Percentiles rank a stretch among this genome's conserved stretches.
phyloP scores from a whole-genome alignment of 73 alveolate species.

The Tetrahymena elliotti region DNA sequence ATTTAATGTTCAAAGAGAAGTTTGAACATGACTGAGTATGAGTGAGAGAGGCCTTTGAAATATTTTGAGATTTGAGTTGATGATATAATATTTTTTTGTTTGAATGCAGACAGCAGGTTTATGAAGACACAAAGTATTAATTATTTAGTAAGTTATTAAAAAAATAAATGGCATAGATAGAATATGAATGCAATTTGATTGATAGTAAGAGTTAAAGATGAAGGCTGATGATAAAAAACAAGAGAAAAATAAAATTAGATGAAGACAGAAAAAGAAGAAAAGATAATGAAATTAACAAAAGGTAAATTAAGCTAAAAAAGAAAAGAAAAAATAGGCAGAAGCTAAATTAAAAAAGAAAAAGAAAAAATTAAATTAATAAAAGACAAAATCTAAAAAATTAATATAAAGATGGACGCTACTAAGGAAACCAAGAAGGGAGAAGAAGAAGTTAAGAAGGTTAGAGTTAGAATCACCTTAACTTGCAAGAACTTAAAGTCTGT shows the following conservation, averaged over 20 bases:
- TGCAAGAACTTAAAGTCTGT: constrained; percentile 15
- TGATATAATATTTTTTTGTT: not conserved
- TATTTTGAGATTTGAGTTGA: not conserved
- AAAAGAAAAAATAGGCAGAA: not conserved
- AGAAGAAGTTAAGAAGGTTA: constrained; percentile 10
- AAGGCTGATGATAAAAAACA: not conserved
- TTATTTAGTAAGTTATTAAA: not conserved
- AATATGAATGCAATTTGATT: not conserved
- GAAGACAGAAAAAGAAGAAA: not conserved
- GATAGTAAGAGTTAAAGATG: not conserved
- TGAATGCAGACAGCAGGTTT: not conserved
- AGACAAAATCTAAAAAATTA: constrained; percentile 3
- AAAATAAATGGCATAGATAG: not conserved
- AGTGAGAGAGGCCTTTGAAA: not conserved
- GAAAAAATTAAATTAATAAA: not conserved
- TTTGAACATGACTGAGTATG: too few relatives aligned
- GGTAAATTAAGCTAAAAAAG: not conserved
- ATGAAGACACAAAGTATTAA: not conserved
- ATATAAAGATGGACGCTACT: constrained; percentile 26
- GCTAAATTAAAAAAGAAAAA: not conserved
- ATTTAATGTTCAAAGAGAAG: too few relatives aligned
- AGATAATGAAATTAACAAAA: not conserved
- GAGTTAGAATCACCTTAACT: constrained; percentile 26
- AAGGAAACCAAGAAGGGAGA: constrained; percentile 41
- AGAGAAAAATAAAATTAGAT: not conserved